Base-by-base conservation (phyloP, 495 filamentous ascomycete species). In the Podospora didyma region DNA sequence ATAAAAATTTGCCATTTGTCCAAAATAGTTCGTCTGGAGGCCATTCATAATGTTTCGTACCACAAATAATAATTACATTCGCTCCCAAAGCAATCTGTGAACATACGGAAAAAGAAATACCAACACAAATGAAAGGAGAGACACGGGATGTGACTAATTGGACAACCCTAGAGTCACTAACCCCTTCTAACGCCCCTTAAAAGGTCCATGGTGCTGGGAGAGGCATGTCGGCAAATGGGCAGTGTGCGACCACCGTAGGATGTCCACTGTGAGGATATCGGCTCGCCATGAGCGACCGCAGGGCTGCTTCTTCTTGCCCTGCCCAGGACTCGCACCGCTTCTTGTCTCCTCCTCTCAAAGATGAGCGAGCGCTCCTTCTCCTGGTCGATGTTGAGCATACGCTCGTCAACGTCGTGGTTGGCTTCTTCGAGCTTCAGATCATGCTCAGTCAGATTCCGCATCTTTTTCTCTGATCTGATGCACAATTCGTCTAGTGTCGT, bases 281-380 rank as follows among this genome's bases (percentile, higher is more conserved):
- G 39, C 5, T 42, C 39, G 39, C 39, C n/a, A 12, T 14, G 39
- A 42, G 14, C 39, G 12, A 14, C 39, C 9, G 46, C 56, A 2
- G 68, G 68, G 31, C 63, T 65, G 45, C 59, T 49, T 35, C 63
- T 62, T n/a, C 67, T 59, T 2, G 61, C 46, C 0, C 9, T 16
- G 2, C 67, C 63, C 14, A 74, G 55, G 19, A 52, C 60, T 21
- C 61, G 66, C 22, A 66, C 58, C 1, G 71, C 75, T 49, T 75
- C 71, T 19, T 62, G 60, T 22, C 76, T 64, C n/a, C 51, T 67
- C 39, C 57, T 21, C 55, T 78, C 76, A 56, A 79, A 79, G 5
- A 51, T 52, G 24, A 66, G 68, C 48, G 70, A 74, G 19, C 66
- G 72, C 31, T 73, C 67, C n/a, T 69, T 52, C 66, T 79, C 76